Conservation (phyloP, 192 early-diverging fungal species). For the Chytriomyces sp. region DNA sequence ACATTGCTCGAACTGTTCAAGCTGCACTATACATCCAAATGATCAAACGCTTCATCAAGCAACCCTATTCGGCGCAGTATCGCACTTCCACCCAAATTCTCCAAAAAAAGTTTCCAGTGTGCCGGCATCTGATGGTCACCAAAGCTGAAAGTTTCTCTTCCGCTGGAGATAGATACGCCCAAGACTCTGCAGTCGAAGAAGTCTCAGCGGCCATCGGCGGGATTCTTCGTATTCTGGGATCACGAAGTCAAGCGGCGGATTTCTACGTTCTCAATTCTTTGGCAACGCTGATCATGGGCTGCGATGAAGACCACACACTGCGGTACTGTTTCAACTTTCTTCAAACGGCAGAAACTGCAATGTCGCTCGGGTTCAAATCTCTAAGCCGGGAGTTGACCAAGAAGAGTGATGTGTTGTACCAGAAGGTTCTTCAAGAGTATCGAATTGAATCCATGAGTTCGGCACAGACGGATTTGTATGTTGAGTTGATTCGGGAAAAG, state of each 20-base stretch:
- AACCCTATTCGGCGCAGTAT: not conserved
- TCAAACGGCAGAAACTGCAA: not conserved
- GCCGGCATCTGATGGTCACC: not conserved
- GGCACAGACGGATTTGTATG: conserved; percentile 6
- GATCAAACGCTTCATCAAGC: conserved; percentile 7
- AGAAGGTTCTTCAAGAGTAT: conserved; percentile 6
- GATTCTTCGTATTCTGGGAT: conserved; percentile 16
- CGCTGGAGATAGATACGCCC: not conserved
- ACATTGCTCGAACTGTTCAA: not conserved
- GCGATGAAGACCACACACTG: conserved; percentile 27
- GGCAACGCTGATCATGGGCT: conserved; percentile 13
- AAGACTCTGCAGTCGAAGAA: not conserved
- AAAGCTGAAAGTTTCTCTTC: not conserved
- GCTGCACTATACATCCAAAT: not conserved
- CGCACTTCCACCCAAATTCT: not conserved
- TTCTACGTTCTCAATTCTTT: conserved; percentile 14
- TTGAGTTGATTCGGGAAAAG: conserved; percentile 7
- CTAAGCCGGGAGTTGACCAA: not conserved
- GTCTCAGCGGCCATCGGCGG: conserved; percentile 9
- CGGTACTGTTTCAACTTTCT: conserved; percentile 21
- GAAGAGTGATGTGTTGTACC: conserved; percentile 5
- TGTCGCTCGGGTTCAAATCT: not conserved
- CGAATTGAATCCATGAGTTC: conserved; percentile 18
- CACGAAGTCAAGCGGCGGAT: not conserved
- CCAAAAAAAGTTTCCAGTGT: conserved; percentile 10